Conservation (phyloP, 2,329 filamentous ascomycete genomes). For the Fusarium sp. region DNA sequence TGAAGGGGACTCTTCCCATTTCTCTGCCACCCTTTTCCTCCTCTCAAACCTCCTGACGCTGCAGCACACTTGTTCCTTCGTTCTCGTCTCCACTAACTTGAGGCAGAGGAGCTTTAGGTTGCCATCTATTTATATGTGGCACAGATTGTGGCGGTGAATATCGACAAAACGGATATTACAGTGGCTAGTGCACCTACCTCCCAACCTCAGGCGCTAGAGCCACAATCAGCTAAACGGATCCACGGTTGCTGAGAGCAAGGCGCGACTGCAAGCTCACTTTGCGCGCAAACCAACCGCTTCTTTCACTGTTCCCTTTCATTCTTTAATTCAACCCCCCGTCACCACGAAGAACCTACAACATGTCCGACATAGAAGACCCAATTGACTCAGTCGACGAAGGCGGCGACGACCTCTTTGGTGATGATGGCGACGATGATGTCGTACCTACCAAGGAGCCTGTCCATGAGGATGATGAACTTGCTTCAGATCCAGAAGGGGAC, state of each 20-base stretch:
- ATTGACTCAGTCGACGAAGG: constrained; percentile 63
- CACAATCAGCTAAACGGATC: constrained; percentile 13
- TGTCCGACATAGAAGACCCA: constrained; percentile 67
- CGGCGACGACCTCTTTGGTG: constrained; percentile 71
- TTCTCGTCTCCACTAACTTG: constrained; percentile 22
- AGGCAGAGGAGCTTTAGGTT: constrained; percentile 1
- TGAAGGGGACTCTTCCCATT: constrained; percentile 10
- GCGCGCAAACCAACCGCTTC: constrained; percentile 18
- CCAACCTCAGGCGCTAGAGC: constrained; percentile 15
- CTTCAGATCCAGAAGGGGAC: constrained; percentile 59
- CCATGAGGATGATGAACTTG: constrained; percentile 69
- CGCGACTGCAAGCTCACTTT: constrained; percentile 17
- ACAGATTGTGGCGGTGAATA: not conserved
- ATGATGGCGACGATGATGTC: constrained; percentile 66
- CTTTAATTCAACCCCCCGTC: not conserved
- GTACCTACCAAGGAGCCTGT: constrained; percentile 69
- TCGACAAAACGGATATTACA: not conserved
- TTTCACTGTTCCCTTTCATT: not conserved
- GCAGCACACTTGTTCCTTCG: constrained; percentile 10
- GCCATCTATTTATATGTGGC: not conserved
- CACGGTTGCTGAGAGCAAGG: not conserved
- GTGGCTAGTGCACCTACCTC: constrained; percentile 1
- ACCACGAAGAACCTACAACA: constrained; percentile 37
- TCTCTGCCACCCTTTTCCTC: not conserved
- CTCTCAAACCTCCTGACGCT: constrained; percentile 25